These are phyloP conservation scores for Pleomassaria siparia DNA, from an alignment of 2,329 filamentous ascomycete species.

Conservation along the genomic window DNA sequence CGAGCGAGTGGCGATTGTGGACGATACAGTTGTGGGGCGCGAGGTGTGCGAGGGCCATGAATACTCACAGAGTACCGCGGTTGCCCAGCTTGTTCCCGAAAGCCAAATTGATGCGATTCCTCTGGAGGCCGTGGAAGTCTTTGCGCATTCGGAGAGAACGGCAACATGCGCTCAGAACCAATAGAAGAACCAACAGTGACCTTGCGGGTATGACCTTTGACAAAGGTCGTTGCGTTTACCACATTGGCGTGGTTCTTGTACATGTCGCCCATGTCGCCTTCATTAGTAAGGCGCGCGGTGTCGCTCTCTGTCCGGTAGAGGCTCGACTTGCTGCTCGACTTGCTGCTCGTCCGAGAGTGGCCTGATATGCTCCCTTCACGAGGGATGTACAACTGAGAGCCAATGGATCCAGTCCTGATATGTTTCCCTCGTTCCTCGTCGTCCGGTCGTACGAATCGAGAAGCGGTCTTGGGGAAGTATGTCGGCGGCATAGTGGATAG, in stretches of 20 bases:
- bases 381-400: slow-evolving; percentile 13
- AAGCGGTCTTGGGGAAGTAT: slow-evolving; percentile 26
- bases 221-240: neutral
- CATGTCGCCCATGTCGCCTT: slow-evolving; percentile 4
- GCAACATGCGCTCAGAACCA: slow-evolving; percentile 20
- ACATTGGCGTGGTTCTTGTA: slow-evolving; percentile 1
- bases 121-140: slow-evolving; percentile 16
- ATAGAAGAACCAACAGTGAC: slow-evolving; percentile 6
- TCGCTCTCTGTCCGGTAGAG: neutral
- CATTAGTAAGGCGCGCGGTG: neutral
- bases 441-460: slow-evolving; percentile 12
- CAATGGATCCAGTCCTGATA: slow-evolving; percentile 9
- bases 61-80: neutral
- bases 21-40: slow-evolving; percentile 6
- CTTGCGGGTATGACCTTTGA: slow-evolving; percentile 8
- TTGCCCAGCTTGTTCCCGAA: slow-evolving; percentile 5
- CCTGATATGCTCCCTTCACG: slow-evolving; percentile 5
- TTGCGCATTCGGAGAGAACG: slow-evolving; percentile 17
- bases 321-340: neutral
- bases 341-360: slow-evolving; percentile 11
- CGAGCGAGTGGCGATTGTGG: slow-evolving; percentile 14
- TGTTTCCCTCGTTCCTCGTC: slow-evolving; percentile 28
- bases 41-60: neutral
- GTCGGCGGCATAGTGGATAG: slow-evolving; percentile 43
- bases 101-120: slow-evolving; percentile 11